Evolutionary conservation across 2,329 filamentous ascomycete species (phyloP), one percentile per base, ranked within the genome.

Genomic region (Cordyceps cateniannulata): DNA sequence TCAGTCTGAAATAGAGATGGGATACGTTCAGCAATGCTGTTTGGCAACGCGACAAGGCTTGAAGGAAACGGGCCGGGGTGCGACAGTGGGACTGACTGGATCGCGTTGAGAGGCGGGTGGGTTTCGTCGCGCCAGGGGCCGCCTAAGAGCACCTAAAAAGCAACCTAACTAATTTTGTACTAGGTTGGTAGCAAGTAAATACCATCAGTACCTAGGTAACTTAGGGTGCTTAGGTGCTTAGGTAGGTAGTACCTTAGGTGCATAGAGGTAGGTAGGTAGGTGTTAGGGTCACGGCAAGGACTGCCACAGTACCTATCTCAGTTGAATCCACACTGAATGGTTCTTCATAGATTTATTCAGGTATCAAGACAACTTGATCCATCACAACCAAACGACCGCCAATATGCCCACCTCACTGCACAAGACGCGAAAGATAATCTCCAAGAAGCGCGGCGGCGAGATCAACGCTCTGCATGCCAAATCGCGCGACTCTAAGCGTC

Each of bases 401-500:
- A 81, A 68, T 25, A 96, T 96, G 92, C 84, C 90, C 16, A 88
- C 86, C 70, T 85, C 87, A 49, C 77, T 97, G 7, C 78, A 85
- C 65, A 98, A 97, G 72, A 89, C 95, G 22, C 85, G 89, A 64
- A 98, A 98, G 77, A 86, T 91, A 65, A 93, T 98, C 65, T 79
- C 86, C 38, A 96, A 96, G 79, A 97, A 97, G 82, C 86, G 89
- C 66, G 85, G 86, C 65, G 85, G 86, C 22, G 85, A 86, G 44
- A 82, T 91, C 51, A 86, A 87, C 32, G 82, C 88, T 14, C 81
- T 98, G 24, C 93, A 98, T 70, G 89, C 92, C 74, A 91, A 91
- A 72, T 96, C 92, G 63, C 83, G 95, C 66, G 91, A 98, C 78
- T 90, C 92, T 3, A 85, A 88, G 69, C 85, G 91, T 56, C 79